A percentile compares a stretch with the other conserved stretches of the same genome.
Conservation (phyloP, 2,329 filamentous ascomycete genomes). For the Ophiostoma ulmi region DNA sequence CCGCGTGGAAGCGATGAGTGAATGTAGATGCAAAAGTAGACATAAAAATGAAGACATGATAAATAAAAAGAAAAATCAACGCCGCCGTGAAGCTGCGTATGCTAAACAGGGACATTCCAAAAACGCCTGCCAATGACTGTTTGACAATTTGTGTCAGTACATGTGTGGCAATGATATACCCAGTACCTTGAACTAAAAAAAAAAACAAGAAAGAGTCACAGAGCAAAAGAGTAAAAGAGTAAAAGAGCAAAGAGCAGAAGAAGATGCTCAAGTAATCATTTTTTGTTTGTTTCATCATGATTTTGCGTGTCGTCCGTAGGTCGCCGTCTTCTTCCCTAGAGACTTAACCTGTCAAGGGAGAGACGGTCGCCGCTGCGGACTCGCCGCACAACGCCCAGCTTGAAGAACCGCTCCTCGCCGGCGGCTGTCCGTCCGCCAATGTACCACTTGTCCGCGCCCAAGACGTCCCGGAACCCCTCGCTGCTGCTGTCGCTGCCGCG, state of each 20-base stretch:
- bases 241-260: neutral
- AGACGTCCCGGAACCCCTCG: conserved; percentile 69
- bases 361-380: conserved; percentile 69
- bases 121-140: conserved; percentile 5
- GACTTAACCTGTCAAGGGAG: conserved; percentile 68
- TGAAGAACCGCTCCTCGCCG: conserved; percentile 78
- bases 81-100: neutral
- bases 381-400: conserved; percentile 68
- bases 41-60: neutral
- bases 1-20: neutral
- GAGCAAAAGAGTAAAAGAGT: neutral
- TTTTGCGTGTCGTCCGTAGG: neutral
- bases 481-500: conserved; percentile 70
- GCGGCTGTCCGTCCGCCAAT: conserved; percentile 69
- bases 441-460: conserved; percentile 74
- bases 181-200: neutral
- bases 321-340: conserved; percentile 34
- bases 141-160: conserved; percentile 7
- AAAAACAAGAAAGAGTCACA: neutral
- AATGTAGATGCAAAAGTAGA: neutral
- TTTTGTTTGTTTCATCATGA: conserved; percentile 7
- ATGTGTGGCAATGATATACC: neutral
- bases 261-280: neutral
- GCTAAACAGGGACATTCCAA: neutral
- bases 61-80: neutral